phyloP scores from a whole-genome alignment of 331 rosid species.

The Pyracantha coccinea region DNA sequence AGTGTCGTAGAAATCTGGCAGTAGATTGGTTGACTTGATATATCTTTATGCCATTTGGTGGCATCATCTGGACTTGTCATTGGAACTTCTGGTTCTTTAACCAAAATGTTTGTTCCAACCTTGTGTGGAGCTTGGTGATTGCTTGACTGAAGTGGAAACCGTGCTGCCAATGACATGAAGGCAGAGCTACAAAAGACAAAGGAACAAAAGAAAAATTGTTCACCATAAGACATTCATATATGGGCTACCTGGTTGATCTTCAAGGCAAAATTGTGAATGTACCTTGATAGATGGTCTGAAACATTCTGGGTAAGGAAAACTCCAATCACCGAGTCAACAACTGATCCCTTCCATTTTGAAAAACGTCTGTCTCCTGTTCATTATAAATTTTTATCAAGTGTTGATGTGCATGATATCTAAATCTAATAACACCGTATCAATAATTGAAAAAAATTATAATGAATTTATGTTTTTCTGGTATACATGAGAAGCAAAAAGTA shows the following conservation, averaged over 20 bases:
- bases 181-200: conserved; percentile 72
- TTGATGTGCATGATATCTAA: not conserved
- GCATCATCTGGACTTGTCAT: conserved; percentile 32
- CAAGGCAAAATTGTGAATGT: conserved; percentile 14
- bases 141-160: conserved; percentile 52
- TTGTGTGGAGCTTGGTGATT: conserved; percentile 25
- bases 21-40: conserved; percentile 29
- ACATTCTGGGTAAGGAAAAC: conserved; percentile 98
- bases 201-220: conserved; percentile 6
- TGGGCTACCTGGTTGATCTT: conserved; percentile 8
- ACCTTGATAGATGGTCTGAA: conserved; percentile 98
- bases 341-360: conserved; percentile 98
- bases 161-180: conserved; percentile 84
- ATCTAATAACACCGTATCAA: not conserved
- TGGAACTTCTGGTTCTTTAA: conserved; percentile 43
- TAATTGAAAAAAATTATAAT: not conserved
- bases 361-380: conserved; percentile 87
- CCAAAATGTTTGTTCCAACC: conserved; percentile 19
- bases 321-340: conserved; percentile 90
- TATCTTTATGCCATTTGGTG: conserved; percentile 30
- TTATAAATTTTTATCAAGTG: conserved; percentile 9
- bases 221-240: conserved; percentile 3
- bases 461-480: not conserved
- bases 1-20: conserved; percentile 26
- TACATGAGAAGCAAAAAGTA: not conserved